These are phyloP conservation scores for Nemania abortiva DNA, from an alignment of 2,329 filamentous ascomycete species.

Conservation along the genomic window DNA sequence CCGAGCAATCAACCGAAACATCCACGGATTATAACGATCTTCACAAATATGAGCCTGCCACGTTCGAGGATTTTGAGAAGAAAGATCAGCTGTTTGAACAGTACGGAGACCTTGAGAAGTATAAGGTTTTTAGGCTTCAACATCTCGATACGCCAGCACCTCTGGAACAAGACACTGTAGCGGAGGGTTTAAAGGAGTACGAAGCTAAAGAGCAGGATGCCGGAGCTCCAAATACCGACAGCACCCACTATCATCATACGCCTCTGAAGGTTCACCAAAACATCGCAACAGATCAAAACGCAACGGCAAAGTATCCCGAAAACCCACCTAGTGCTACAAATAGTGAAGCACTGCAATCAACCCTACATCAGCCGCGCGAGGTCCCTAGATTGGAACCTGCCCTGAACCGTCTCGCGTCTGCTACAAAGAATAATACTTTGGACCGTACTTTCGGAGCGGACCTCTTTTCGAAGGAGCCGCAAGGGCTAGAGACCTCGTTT, in stretches of 20 bases:
- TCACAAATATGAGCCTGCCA: slow-evolving; percentile 52
- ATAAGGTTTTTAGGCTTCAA: slow-evolving; percentile 54
- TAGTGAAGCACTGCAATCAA: slow-evolving; percentile 45
- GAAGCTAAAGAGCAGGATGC: slow-evolving; percentile 51
- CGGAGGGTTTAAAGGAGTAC: slow-evolving; percentile 55
- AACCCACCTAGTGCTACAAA: slow-evolving; percentile 42
- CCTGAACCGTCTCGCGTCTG: slow-evolving; percentile 29
- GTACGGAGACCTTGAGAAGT: slow-evolving; percentile 58
- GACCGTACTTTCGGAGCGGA: slow-evolving; percentile 44
- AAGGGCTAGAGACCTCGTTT: slow-evolving; percentile 63
- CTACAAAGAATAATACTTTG: slow-evolving; percentile 10
- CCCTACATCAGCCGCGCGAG: slow-evolving; percentile 46
- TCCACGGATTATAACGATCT: slow-evolving; percentile 55
- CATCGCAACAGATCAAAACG: slow-evolving; percentile 36
- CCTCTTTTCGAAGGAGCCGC: slow-evolving; percentile 59
- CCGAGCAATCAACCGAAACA: slow-evolving; percentile 29
- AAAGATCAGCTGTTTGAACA: slow-evolving; percentile 48
- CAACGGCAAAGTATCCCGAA: slow-evolving; percentile 46
- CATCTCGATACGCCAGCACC: slow-evolving; percentile 52
- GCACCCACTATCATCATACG: neutral
- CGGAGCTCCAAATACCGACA: neutral
- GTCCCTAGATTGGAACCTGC: slow-evolving; percentile 40
- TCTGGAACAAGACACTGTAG: slow-evolving; percentile 50
- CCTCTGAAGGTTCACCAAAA: slow-evolving; percentile 5
- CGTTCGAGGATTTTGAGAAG: slow-evolving; percentile 45